A percentile compares a stretch with the other conserved stretches of the same genome.
Evolutionary conservation across 1,284 basidiomycete genomes (phyloP).

Genomic region (Austroboletus novae-zelandiae): DNA sequence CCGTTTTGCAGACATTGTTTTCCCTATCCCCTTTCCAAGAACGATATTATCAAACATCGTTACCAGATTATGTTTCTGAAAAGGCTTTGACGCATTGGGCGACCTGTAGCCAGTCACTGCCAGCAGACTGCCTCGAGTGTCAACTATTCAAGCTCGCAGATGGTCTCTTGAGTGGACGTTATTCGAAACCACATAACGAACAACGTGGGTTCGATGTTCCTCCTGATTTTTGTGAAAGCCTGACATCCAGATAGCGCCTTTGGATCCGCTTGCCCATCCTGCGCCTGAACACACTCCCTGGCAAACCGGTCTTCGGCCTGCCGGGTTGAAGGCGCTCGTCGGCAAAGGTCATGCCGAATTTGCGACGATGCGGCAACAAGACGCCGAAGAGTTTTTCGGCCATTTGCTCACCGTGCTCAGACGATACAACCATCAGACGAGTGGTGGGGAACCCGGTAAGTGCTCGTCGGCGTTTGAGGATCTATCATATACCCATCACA

Average conservation of each 20-base stretch:
- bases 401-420: slow-evolving; percentile 76
- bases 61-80: slow-evolving; percentile 24
- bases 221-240: background rate
- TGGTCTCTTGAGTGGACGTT: slow-evolving; percentile 90
- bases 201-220: slow-evolving; percentile 9
- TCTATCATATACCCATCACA: background rate
- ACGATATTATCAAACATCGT: slow-evolving; percentile 53
- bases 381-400: slow-evolving; percentile 93
- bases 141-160: slow-evolving; percentile 94
- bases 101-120: slow-evolving; percentile 66
- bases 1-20: slow-evolving; percentile 87
- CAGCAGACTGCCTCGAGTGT: slow-evolving; percentile 89
- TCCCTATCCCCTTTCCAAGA: slow-evolving; percentile 75
- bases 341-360: slow-evolving; percentile 96
- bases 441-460: slow-evolving; percentile 35
- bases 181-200: slow-evolving; percentile 53
- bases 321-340: slow-evolving; percentile 85
- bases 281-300: slow-evolving; percentile 53
- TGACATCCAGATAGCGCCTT: slow-evolving; percentile 18
- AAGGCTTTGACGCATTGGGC: slow-evolving; percentile 58
- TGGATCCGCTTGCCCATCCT: slow-evolving; percentile 35
- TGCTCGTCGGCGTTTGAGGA: background rate
- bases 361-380: slow-evolving; percentile 95
- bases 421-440: slow-evolving; percentile 59
- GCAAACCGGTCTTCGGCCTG: slow-evolving; percentile 85